Base-by-base conservation (phyloP, 176 grass and related monocot genomes). In the Elaeis guineensis region DNA sequence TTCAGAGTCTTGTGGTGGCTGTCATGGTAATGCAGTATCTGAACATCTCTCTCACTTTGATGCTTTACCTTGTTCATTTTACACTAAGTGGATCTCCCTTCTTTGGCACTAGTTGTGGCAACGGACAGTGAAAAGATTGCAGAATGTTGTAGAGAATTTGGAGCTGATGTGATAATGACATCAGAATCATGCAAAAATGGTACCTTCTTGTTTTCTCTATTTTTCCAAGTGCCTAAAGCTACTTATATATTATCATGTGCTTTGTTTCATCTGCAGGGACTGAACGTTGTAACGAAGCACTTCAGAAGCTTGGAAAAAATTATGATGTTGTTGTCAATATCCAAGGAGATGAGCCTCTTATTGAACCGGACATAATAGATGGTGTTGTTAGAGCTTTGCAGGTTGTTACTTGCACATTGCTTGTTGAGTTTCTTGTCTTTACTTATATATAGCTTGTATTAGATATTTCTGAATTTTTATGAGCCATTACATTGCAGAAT, bases 311-410 rank as follows among this genome's bases (percentile, higher is more conserved):
- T 58, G 69, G 61, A 9, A 92, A 85, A 64, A 49, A 59, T 56
- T 98, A 98, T 69, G 87, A 92, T 49, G 86, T 92, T 79, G 84
- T 98, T 52, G 84, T 98, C 66, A 98, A 98, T 73, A 98, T 98
- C 62, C 93, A 98, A 79, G 93, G 87, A 70, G 93, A 98, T 19
- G 93, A 89, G 59, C 87, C 93, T 51, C 87, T 98, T 67, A 92
- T 92, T 61, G 84, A 97, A 73, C 84, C 87, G 20, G 93, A 98
- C 73, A 98, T 98, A 82, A 98, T 98, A 80, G 84, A 98, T 80
- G 87, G 93, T 26, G 86, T 98, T 19, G 93, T 98, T 73, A 90
- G 83, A 83, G 87, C 84, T 71, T 65, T 98, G 52, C 93, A 98
- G 87, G 84, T 90, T 1, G 59, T 54, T 39, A 17, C 25, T 70